phyloP scores from a whole-genome alignment of 768 basidiomycete species.

The Dioszegia aurantiaca region DNA sequence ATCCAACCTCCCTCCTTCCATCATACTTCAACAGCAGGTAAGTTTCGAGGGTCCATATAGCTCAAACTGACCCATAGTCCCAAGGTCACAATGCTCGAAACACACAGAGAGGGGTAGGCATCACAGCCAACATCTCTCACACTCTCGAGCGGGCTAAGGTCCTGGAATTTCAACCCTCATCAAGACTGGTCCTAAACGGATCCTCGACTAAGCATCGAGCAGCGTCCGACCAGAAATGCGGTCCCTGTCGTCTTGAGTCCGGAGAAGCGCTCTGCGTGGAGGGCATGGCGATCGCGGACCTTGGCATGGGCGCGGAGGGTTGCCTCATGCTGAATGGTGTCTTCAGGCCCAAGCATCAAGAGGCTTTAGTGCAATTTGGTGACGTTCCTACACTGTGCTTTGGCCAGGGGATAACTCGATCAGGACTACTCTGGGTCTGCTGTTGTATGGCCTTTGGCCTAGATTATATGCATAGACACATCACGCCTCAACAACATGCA shows the following conservation, averaged over 20 bases:
- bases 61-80: constrained; percentile 24
- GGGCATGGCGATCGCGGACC: constrained; percentile 37
- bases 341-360: constrained; percentile 27
- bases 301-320: constrained; percentile 52
- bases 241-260: constrained; percentile 24
- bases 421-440: constrained; percentile 54
- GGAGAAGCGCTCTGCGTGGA: constrained; percentile 43
- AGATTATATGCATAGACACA: constrained; percentile 21
- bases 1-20: not conserved
- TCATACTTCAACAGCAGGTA: constrained; percentile 17
- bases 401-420: constrained; percentile 50
- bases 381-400: constrained; percentile 34
- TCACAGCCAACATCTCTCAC: constrained; percentile 15
- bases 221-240: constrained; percentile 53
- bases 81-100: constrained; percentile 54
- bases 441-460: constrained; percentile 52
- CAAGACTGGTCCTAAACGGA: constrained; percentile 44
- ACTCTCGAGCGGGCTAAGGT: constrained; percentile 53
- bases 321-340: constrained; percentile 34
- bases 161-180: constrained; percentile 52
- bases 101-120: constrained; percentile 37
- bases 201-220: constrained; percentile 41
- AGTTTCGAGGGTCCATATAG: not conserved
- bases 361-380: constrained; percentile 55
- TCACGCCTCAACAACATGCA: not conserved